Base-by-base conservation (phyloP, 2,329 filamentous ascomycete species). In the Venturia nashicola region DNA sequence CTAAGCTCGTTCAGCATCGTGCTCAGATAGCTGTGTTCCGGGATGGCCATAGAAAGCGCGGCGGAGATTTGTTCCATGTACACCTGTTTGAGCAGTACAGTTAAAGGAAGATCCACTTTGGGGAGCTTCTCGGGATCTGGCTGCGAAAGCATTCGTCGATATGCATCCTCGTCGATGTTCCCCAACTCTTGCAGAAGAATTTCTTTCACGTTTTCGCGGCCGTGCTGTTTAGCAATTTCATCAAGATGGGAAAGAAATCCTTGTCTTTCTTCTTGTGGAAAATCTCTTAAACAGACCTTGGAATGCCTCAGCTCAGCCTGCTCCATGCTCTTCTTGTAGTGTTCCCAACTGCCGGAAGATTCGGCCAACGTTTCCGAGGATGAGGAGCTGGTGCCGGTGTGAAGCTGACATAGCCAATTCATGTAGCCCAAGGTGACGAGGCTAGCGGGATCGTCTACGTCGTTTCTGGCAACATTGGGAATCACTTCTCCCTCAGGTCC, bases 401-500 rank as follows among this genome's bases (percentile, higher is more conserved):
- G 51, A 57, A 57, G 32, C 51, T 57, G 51, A 23, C 27, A 57
- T n/a, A 57, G 51, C 51, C 51, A 57, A 36, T 57, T 57, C 51
- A 57, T 34, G 27, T 57, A 57, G 14, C 32, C 18, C 32, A 57
- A 27, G 14, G 18, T 57, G 18, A 36, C 18, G 32, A 57, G 51
- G 6, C 18, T 34, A 20, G 51, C 32, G 16, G 51, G 27, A 57
- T 57, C 51, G 2, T 34, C 51, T n/a, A 14, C 12, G 6, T 57
- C 51, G 16, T 36, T 36, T 34, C 14, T 36, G 27, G 51, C 27
- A 57, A 20, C 16, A 9, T 51, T 51, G 20, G 46, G 20, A 20
- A 51, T 51, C 5, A 51, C 46, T 27, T 27, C 20, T 12, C 46
- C 46, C 27, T 51, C 20, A 27, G 46, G 20, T 14, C 46, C 46